These are phyloP conservation scores for Xylaria nigripes DNA, from an alignment of 495 filamentous ascomycete species.

Conservation along the genomic window DNA sequence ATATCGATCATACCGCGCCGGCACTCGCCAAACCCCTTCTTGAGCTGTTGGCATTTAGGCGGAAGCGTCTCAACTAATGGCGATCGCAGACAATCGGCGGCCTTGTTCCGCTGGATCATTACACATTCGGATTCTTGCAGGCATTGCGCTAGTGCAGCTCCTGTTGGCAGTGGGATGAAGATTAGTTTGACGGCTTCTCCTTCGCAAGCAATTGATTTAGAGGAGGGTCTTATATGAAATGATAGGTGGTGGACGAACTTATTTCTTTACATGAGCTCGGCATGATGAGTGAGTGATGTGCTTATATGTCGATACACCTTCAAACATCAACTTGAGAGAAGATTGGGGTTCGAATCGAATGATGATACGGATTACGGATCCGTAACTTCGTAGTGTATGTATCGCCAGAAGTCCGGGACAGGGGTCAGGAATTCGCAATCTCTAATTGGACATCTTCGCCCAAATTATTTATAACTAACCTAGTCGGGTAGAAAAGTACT, in stretches of 20 bases:
- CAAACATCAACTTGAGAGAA: background rate
- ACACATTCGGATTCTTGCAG: slow-evolving; percentile 94
- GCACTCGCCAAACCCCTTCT: slow-evolving; percentile 88
- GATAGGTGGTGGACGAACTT: slow-evolving; percentile 48
- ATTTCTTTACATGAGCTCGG: slow-evolving; percentile 95
- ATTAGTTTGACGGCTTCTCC: slow-evolving; percentile 3
- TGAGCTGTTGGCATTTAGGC: slow-evolving; percentile 81
- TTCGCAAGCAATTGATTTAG: background rate
- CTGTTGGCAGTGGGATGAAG: slow-evolving; percentile 36
- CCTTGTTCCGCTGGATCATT: slow-evolving; percentile 76
- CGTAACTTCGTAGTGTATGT: no score
- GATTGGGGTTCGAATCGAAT: no score
- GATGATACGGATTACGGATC: no score
- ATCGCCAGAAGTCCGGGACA: background rate
- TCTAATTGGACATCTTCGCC: slow-evolving; percentile 2
- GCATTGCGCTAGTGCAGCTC: slow-evolving; percentile 84
- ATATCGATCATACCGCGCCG: slow-evolving; percentile 96
- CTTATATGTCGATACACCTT: background rate
- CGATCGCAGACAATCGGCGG: slow-evolving; percentile 77
- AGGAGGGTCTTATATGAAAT: background rate
- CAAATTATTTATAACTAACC: no score
- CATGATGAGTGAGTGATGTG: slow-evolving; percentile 45
- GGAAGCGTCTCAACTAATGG: slow-evolving; percentile 74
- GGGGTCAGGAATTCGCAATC: background rate
- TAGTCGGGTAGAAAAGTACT: no score